Evolutionary conservation across 78 protist genomes (phyloP).

Genomic region (Tieghemostelium lacteum): DNA sequence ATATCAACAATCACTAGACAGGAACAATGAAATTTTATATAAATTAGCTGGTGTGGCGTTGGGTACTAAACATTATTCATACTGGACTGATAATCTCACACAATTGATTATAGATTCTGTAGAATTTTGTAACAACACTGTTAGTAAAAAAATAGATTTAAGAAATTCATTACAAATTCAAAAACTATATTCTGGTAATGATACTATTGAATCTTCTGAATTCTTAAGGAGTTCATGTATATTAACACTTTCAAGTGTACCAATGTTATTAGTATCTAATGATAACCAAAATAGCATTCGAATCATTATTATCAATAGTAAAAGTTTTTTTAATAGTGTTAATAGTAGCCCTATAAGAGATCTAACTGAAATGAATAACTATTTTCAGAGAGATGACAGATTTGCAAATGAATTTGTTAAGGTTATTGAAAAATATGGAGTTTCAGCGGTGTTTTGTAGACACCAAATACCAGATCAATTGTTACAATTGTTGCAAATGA

Average conservation of each 20-base stretch:
- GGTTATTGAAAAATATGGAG: too few species aligned
- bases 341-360: too few species aligned
- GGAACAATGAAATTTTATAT: constrained; percentile 1
- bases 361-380: too few species aligned
- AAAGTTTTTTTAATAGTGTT: too few species aligned
- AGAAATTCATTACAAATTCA: constrained; percentile 13
- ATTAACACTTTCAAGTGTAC: too few species aligned
- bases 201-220: constrained; percentile 34
- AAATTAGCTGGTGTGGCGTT: constrained; percentile 75
- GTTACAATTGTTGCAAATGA: constrained; percentile 17
- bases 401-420: too few species aligned
- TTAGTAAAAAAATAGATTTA: constrained; percentile 8
- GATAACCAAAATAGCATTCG: too few species aligned
- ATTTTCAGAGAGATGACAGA: too few species aligned
- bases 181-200: constrained; percentile 4
- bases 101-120: constrained; percentile 22
- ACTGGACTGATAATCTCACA: constrained; percentile 48
- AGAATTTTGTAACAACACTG: neutral
- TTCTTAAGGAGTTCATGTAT: too few species aligned
- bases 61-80: constrained; percentile 71
- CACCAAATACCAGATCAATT: constrained; percentile 31
- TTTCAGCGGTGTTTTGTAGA: too few species aligned
- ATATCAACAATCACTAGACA: constrained; percentile 1
- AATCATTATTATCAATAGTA: too few species aligned
- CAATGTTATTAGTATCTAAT: too few species aligned